These are phyloP conservation scores for Ilex aquifolium DNA, from an alignment of 257 asterid genomes.

Conservation along the genomic window DNA sequence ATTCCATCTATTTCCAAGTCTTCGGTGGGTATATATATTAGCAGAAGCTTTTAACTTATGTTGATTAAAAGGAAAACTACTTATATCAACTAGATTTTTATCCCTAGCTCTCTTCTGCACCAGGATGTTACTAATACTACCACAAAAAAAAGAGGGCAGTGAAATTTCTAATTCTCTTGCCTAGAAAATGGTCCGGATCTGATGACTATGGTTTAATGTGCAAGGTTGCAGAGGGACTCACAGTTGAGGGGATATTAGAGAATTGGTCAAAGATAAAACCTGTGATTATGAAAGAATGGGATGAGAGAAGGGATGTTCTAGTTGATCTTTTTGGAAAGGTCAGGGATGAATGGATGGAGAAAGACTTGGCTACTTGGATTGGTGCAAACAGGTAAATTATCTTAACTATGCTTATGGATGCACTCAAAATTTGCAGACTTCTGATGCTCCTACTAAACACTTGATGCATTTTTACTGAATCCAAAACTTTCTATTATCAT, in stretches of 20 bases:
- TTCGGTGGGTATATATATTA: conserved; percentile 51
- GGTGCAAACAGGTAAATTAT: conserved; percentile 64
- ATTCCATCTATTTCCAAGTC: conserved; percentile 71
- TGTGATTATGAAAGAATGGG: conserved; percentile 76
- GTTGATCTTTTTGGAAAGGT: conserved; percentile 82
- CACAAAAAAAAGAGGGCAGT: too few relatives aligned
- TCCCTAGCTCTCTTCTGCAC: too few relatives aligned
- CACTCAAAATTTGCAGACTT: neutral
- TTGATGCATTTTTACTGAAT: neutral
- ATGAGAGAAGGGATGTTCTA: conserved; percentile 63
- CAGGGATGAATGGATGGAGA: conserved; percentile 87
- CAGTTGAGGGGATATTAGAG: conserved; percentile 60
- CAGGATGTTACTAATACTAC: too few relatives aligned
- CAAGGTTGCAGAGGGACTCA: conserved; percentile 86
- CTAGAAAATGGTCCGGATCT: conserved; percentile 6
- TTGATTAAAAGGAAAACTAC: too few relatives aligned
- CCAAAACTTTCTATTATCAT: too few relatives aligned
- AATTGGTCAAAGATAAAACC: conserved; percentile 78
- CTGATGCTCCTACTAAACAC: neutral
- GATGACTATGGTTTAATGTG: conserved; percentile 18
- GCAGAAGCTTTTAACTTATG: too few relatives aligned
- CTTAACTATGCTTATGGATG: neutral
- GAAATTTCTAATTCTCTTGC: neutral
- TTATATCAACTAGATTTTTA: conserved; percentile 1
- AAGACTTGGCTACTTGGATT: conserved; percentile 70